Base-by-base conservation (phyloP, 306 rosid species). In the Vigna hirtella region DNA sequence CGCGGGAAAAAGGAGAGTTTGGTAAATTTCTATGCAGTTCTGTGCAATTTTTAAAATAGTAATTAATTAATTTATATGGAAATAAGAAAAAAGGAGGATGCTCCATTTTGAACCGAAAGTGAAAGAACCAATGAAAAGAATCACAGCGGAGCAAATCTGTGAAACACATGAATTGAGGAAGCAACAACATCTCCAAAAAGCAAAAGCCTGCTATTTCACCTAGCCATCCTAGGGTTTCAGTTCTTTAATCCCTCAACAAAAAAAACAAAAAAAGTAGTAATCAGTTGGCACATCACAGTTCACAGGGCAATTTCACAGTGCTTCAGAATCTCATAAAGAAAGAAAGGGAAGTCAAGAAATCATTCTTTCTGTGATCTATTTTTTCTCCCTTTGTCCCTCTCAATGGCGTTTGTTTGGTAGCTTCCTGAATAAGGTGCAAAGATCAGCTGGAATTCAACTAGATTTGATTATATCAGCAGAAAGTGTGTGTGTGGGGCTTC, bases 121-220 rank as follows among this genome's bases (percentile, higher is more conserved):
- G 95, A 93, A 81, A 91, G 92, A 88, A 59, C 90, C 91, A 93
- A 91, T 93, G 89, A 74, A 78, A 86, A 57, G 58, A 59, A 59
- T 59, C 59, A 59, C 58, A 61, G 45, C 76, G 66, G 69, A 79
- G 88, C 81, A 63, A 85, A 73, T 59, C 83, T 74, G 78, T 77
- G 79, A 78, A 62, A 57, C 15, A 14, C 79, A 11, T 53, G 36
- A 30, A 58, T 62, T 47, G 78, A 68, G 13, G 68, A 80, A 58
- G 74, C 61, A 55, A 74, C 77, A 61, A 53, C 74, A 43, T 11
- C 69, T 66, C 51, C 70, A 53, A 76, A 73, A 79, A 74, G 57
- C 82, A 73, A 66, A 55, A 77, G 50, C 59, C 69, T 77, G 80
- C 26, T 67, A 43, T 8, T 56, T 13, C 66, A 30, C 3, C 82